Base-by-base conservation (phyloP, 106 monocot genomes). In the Xerophyta viscosa region DNA sequence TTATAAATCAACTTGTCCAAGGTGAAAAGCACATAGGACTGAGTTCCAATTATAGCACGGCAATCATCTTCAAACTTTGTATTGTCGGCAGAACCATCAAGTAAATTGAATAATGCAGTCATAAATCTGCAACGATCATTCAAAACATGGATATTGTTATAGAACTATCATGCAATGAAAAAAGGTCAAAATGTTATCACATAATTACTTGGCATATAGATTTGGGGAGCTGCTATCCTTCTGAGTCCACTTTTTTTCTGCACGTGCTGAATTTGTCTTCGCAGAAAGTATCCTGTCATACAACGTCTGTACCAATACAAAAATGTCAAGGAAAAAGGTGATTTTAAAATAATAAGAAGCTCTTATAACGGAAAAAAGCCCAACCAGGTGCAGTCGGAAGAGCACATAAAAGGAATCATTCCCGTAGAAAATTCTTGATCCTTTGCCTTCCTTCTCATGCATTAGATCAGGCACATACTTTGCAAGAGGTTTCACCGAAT, bases 361-460 rank as follows among this genome's bases (percentile, higher is more conserved):
- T n/a, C n/a, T n/a, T n/a, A n/a, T n/a, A n/a, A n/a, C n/a, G n/a
- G n/a, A n/a, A n/a, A n/a, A n/a, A n/a, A n/a, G n/a, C n/a, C 48
- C 65, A 8, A 85, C 96, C 82, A 82, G 89, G 63, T 98, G 90
- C 27, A 98, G 86, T 67, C 96, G 73, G 65, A 90, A 86, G 20
- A 98, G 77, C 4, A 90, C 76, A 64, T 82, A 98, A 43, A 98
- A 98, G 10, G 89, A 86, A 66, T 90, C 89, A 71, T 98, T 98
- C 26, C 96, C 96, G 58, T 90, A 98, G 41, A 98, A 98, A 11
- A 89, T 74, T 23, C 57, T 60, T 22, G 77, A 82, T 9, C 36
- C 54, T 58, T 76, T 82, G 30, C 74, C 79, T 25, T 86, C 82
- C 43, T 63, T 72, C 29, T 72, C 78, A 61, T 55, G 61, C 43